These are phyloP conservation scores for Lecanicillium sp. DNA, from an alignment of 2,329 filamentous ascomycete genomes.

Conservation along the genomic window DNA sequence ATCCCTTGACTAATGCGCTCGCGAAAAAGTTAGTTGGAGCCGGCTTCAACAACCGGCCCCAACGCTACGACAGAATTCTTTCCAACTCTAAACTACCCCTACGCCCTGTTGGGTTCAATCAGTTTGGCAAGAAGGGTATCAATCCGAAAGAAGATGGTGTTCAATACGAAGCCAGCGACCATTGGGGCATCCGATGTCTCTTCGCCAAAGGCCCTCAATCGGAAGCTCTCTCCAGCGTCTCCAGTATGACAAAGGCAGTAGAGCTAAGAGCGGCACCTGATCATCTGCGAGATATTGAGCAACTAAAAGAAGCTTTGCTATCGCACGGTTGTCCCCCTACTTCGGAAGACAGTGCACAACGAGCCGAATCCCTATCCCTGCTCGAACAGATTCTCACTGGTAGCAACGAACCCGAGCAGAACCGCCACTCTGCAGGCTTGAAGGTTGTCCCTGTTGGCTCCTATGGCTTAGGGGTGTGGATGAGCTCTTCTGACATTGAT, in stretches of 20 bases:
- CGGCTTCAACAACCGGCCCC: slow-evolving; percentile 46
- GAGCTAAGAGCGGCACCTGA: slow-evolving; percentile 19
- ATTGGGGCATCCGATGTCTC: slow-evolving; percentile 48
- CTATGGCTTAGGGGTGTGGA: slow-evolving; percentile 57
- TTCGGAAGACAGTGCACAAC: slow-evolving; percentile 29
- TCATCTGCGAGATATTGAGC: slow-evolving; percentile 21
- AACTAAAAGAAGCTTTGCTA: slow-evolving; percentile 30
- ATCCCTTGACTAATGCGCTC: slow-evolving; percentile 48
- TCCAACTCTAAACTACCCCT: slow-evolving; percentile 34
- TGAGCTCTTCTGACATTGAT: slow-evolving; percentile 53
- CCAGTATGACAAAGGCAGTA: slow-evolving; percentile 17
- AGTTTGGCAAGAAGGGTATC: slow-evolving; percentile 38
- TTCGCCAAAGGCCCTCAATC: slow-evolving; percentile 15
- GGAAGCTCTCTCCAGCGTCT: neutral
- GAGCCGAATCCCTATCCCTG: slow-evolving; percentile 36
- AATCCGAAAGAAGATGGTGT: neutral
- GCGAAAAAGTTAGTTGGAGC: slow-evolving; percentile 42
- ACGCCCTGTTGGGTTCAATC: slow-evolving; percentile 38
- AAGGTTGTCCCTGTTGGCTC: slow-evolving; percentile 58
- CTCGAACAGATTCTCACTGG: slow-evolving; percentile 36
- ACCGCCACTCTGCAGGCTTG: slow-evolving; percentile 24
- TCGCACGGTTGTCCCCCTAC: slow-evolving; percentile 37
- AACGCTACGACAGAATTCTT: slow-evolving; percentile 59
- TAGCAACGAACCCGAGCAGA: slow-evolving; percentile 10
- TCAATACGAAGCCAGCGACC: slow-evolving; percentile 39